These are phyloP conservation scores for Rusavskia elegans DNA, from an alignment of 495 filamentous ascomycete species.

Conservation along the genomic window DNA sequence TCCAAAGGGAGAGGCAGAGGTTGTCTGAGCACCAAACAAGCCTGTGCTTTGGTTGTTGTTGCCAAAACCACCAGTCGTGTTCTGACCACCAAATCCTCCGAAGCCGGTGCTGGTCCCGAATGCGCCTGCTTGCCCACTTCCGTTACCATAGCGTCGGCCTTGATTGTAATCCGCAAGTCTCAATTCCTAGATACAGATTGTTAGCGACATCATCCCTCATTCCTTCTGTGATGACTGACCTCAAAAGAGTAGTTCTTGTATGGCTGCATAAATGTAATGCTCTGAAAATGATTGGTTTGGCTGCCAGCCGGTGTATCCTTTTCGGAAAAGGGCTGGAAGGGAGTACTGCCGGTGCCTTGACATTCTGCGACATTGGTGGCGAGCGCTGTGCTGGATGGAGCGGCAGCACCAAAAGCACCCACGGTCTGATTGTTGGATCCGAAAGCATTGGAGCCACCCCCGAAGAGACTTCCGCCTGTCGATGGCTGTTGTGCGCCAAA, in stretches of 20 bases:
- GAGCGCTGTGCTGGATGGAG: conserved; percentile 31
- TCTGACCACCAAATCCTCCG: conserved; percentile 13
- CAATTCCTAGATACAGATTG: conserved; percentile 37
- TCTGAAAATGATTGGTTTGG: conserved; percentile 65
- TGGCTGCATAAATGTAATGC: conserved; percentile 67
- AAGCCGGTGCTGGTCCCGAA: conserved; percentile 44
- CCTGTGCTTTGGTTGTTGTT: conserved; percentile 25
- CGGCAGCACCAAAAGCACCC: conserved; percentile 25
- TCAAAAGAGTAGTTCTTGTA: conserved; percentile 85
- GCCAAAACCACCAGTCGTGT: conserved; percentile 22
- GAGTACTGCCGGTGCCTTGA: conserved; percentile 55
- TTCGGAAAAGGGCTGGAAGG: conserved; percentile 62
- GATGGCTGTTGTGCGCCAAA: conserved; percentile 16
- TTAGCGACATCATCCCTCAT: conserved; percentile 2
- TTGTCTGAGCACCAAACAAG: conserved; percentile 34
- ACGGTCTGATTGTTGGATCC: conserved; percentile 23
- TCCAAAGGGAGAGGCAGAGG: conserved; percentile 32
- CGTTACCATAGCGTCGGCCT: conserved; percentile 67
- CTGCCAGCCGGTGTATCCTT: conserved; percentile 49
- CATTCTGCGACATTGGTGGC: conserved; percentile 22
- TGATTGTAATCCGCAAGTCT: conserved; percentile 78
- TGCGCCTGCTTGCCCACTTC: conserved; percentile 63
- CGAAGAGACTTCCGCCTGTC: conserved; percentile 18
- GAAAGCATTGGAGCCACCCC: conserved; percentile 18
- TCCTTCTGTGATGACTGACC: conserved; percentile 11